A percentile compares a stretch with the other conserved stretches of the same genome.
Evolutionary conservation across 1,139 yeast species (phyloP).

Genomic region (Yamadazyma mexicana): DNA sequence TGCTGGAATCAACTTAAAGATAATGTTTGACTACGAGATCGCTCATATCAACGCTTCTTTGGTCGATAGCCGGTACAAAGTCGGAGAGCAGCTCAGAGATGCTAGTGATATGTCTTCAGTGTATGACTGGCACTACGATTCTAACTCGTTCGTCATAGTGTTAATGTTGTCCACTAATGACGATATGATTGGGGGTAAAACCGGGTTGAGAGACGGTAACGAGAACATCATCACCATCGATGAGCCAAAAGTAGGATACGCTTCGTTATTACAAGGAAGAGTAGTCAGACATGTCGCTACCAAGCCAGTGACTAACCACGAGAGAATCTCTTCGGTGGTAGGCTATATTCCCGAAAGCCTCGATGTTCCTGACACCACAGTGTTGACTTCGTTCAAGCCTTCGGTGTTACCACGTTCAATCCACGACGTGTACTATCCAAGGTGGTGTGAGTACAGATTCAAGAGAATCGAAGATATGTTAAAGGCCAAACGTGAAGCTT

Average conservation of each 20-base stretch:
- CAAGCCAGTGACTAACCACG: slow-evolving; percentile 31
- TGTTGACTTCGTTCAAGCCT: slow-evolving; percentile 43
- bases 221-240: slow-evolving; percentile 27
- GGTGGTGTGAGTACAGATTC: slow-evolving; percentile 45
- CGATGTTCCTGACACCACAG: slow-evolving; percentile 37
- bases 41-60: slow-evolving; percentile 26
- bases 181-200: slow-evolving; percentile 34
- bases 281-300: slow-evolving; percentile 34
- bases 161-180: slow-evolving; percentile 31
- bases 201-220: slow-evolving; percentile 31
- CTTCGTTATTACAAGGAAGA: slow-evolving; percentile 35
- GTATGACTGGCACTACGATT: slow-evolving; percentile 32
- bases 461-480: slow-evolving; percentile 35
- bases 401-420: slow-evolving; percentile 35
- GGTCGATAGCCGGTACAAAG: slow-evolving; percentile 21
- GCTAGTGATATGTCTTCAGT: slow-evolving; percentile 14
- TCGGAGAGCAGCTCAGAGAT: slow-evolving; percentile 10
- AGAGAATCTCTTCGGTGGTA: slow-evolving; percentile 41
- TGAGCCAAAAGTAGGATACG: slow-evolving; percentile 34
- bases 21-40: slow-evolving; percentile 28
- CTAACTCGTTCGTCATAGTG: slow-evolving; percentile 29
- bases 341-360: slow-evolving; percentile 45
- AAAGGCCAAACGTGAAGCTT: slow-evolving; percentile 21
- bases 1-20: slow-evolving; percentile 23
- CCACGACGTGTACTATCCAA: slow-evolving; percentile 45